These are phyloP conservation scores for Pisolithus tinctorius DNA, from an alignment of 768 basidiomycete genomes.

Conservation along the genomic window DNA sequence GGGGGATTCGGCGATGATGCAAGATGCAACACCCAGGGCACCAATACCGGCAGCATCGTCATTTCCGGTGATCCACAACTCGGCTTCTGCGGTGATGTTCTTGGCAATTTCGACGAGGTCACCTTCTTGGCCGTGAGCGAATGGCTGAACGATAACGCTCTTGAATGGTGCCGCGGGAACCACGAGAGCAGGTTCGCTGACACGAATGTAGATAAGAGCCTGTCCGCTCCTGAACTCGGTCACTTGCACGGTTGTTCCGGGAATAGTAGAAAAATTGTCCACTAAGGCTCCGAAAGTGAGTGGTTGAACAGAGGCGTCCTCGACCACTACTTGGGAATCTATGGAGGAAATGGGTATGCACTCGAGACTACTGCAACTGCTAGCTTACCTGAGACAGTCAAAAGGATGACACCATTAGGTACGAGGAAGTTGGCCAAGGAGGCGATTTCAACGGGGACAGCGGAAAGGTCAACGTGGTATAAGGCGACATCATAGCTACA, in stretches of 20 bases:
- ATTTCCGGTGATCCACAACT: conserved; percentile 25
- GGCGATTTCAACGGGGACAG: conserved; percentile 12
- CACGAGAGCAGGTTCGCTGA: conserved; percentile 9
- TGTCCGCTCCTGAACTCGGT: conserved; percentile 8
- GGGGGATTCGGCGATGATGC: conserved; percentile 23
- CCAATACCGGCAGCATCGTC: conserved; percentile 25
- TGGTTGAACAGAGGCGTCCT: conserved; percentile 9
- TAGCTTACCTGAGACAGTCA: conserved; percentile 16
- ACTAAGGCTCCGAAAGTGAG: conserved; percentile 10
- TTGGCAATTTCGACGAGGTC: conserved; percentile 21
- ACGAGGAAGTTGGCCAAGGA: conserved; percentile 21
- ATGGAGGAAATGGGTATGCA: not conserved
- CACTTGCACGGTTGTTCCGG: conserved; percentile 7
- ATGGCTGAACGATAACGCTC: conserved; percentile 20
- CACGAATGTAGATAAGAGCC: conserved; percentile 11
- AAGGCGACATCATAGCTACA: conserved; percentile 13
- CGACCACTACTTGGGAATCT: conserved; percentile 14
- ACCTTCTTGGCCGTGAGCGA: conserved; percentile 20
- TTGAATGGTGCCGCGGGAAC: conserved; percentile 16
- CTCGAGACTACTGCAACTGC: not conserved
- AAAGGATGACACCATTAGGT: conserved; percentile 14
- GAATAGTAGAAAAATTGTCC: conserved; percentile 7
- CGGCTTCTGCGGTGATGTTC: conserved; percentile 19
- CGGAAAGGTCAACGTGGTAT: conserved; percentile 15
- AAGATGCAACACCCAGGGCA: conserved; percentile 23